A percentile compares a stretch with the other conserved stretches of the same genome.
phyloP scores from a whole-genome alignment of 225 moss, liverwort and hornwort species.

The Asterella californica region DNA sequence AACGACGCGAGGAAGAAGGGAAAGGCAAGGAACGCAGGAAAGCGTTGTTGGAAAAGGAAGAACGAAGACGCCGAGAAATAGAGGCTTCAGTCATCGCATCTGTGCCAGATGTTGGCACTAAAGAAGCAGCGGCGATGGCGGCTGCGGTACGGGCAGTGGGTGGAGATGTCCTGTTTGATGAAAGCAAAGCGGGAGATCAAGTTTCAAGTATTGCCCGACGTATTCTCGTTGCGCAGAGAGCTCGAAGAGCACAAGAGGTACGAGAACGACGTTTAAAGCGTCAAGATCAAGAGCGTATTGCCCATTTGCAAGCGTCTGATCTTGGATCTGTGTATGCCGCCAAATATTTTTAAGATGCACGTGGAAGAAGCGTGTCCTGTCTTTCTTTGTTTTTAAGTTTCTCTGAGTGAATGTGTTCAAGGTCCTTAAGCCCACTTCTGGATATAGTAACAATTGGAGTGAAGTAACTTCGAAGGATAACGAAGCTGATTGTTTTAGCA shows the following conservation, averaged over 20 bases:
- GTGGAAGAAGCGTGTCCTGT: too few species aligned
- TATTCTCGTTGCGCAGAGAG: slow-evolving; percentile 85
- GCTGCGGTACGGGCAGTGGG: slow-evolving; percentile 96
- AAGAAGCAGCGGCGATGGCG: slow-evolving; percentile 99
- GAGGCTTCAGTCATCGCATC: slow-evolving; percentile 92
- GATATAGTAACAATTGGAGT: too few species aligned
- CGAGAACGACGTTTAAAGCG: not conserved
- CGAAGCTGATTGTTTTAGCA: too few species aligned
- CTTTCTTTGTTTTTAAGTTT: too few species aligned
- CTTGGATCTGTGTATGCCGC: too few species aligned
- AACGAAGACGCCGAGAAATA: slow-evolving; percentile 82
- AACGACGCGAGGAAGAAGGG: slow-evolving; percentile 95
- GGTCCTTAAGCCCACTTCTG: too few species aligned
- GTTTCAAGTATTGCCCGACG: slow-evolving; percentile 93
- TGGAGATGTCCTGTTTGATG: slow-evolving; percentile 92
- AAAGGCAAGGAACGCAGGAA: slow-evolving; percentile 90
- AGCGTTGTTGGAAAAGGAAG: slow-evolving; percentile 85
- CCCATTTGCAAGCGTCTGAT: too few species aligned
- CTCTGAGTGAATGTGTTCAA: too few species aligned
- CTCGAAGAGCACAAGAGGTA: slow-evolving; percentile 95
- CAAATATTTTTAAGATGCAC: too few species aligned
- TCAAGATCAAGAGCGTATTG: not conserved
- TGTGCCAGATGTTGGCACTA: slow-evolving; percentile 92
- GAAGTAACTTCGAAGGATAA: too few species aligned
- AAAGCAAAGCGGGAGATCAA: slow-evolving; percentile 83